A percentile compares a stretch with the other conserved stretches of the same genome.
These are phyloP conservation scores for Capsella rubella DNA, from an alignment of 441 rosid species.

Conservation along the genomic window DNA sequence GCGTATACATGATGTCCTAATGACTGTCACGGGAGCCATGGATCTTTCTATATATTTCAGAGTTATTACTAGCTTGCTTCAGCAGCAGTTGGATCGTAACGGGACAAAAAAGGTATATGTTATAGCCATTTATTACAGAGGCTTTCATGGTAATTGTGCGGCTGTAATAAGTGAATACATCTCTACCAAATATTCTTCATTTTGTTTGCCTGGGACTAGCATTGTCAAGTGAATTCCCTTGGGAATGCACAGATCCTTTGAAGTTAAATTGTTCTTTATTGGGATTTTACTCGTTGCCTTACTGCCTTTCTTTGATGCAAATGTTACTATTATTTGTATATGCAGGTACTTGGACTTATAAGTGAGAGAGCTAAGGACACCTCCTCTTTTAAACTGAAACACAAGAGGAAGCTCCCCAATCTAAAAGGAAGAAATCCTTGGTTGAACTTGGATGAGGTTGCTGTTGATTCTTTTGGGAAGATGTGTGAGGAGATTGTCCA, in stretches of 20 bases:
- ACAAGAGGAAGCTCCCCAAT: slow-evolving; percentile 50
- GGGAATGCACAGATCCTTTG: slow-evolving; percentile 4
- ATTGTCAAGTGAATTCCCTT: slow-evolving; percentile 13
- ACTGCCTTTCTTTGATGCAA: slow-evolving; percentile 13
- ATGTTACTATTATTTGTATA: slow-evolving; percentile 3
- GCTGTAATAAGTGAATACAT: slow-evolving; percentile 13
- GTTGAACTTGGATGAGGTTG: slow-evolving; percentile 67
- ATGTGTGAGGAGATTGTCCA: slow-evolving; percentile 77
- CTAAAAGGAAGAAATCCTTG: slow-evolving; percentile 50
- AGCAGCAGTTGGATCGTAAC: slow-evolving; percentile 58
- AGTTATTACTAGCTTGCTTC: slow-evolving; percentile 73
- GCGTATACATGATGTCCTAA: slow-evolving; percentile 63
- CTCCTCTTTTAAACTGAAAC: slow-evolving; percentile 55
- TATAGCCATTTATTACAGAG: slow-evolving; percentile 14
- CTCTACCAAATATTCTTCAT: background rate
- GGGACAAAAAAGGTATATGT: slow-evolving; percentile 79
- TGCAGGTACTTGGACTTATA: slow-evolving; percentile 86
- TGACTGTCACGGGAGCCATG: slow-evolving; percentile 63
- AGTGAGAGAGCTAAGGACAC: slow-evolving; percentile 70
- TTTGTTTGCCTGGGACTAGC: slow-evolving; percentile 25
- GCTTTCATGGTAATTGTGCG: slow-evolving; percentile 1
- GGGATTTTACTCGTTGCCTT: background rate
- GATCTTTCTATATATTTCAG: slow-evolving; percentile 78
- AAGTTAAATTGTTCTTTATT: slow-evolving; percentile 11
- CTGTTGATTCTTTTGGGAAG: slow-evolving; percentile 61